These are phyloP conservation scores for Vaccinium darrowii DNA, from an alignment of 148 eudicot species.

Conservation along the genomic window DNA sequence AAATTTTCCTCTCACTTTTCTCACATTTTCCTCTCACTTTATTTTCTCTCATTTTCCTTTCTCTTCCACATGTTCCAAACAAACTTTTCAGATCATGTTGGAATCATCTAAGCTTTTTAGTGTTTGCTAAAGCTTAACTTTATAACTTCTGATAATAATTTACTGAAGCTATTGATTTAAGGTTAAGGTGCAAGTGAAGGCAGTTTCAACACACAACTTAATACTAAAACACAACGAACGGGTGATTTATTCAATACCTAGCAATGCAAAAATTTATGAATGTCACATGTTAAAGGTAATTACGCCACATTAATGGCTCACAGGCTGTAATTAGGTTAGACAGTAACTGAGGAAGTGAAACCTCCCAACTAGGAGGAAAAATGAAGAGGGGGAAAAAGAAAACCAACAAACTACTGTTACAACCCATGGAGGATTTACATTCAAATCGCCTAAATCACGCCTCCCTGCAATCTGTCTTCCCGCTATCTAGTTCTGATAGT, in stretches of 20 bases:
- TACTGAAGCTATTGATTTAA: not conserved
- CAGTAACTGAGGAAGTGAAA: slow-evolving; percentile 5
- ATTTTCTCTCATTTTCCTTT: too few relatives aligned
- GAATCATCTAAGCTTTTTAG: not conserved
- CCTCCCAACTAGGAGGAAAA: not conserved
- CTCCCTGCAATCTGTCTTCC: not conserved
- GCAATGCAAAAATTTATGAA: not conserved
- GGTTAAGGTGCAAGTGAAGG: not conserved
- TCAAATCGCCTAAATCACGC: not conserved
- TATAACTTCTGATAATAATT: not conserved
- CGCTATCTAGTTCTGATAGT: not conserved
- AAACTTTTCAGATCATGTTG: not conserved
- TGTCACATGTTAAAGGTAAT: not conserved
- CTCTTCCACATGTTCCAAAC: too few relatives aligned
- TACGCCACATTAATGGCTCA: not conserved
- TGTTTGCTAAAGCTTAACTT: not conserved
- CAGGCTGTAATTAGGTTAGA: not conserved
- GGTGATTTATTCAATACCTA: not conserved
- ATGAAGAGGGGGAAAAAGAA: not conserved
- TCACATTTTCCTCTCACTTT: too few relatives aligned
- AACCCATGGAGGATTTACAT: not conserved
- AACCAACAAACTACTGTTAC: slow-evolving; percentile 3
- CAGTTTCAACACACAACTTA: not conserved
- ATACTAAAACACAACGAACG: not conserved
- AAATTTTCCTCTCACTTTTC: too few relatives aligned